A percentile compares a stretch with the other conserved stretches of the same genome.
Evolutionary conservation across 2,329 filamentous ascomycete genomes (phyloP).

Genomic region (Coniochaeta ligniaria): DNA sequence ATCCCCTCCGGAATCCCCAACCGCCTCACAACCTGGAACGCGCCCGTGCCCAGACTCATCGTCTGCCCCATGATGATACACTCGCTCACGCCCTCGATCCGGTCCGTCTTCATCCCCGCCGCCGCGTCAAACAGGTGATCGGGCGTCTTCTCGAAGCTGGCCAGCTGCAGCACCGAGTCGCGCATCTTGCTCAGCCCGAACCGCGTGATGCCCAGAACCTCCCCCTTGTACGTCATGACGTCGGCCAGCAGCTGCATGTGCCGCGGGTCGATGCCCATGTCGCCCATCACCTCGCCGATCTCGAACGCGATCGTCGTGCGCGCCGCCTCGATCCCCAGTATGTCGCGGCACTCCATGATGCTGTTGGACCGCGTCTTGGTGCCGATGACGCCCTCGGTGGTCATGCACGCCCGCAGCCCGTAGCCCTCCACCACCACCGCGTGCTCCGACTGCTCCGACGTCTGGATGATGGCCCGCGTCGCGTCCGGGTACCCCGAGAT

Average conservation of each 20-base stretch:
- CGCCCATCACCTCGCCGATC: constrained; percentile 82
- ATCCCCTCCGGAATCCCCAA: constrained; percentile 59
- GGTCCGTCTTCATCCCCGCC: constrained; percentile 83
- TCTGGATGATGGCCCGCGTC: constrained; percentile 80
- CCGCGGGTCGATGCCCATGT: constrained; percentile 93
- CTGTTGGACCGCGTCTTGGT: constrained; percentile 71
- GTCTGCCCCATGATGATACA: constrained; percentile 98
- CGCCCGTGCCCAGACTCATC: constrained; percentile 84
- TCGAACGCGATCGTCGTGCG: constrained; percentile 82
- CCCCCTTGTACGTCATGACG: constrained; percentile 98
- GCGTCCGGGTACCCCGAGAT: constrained; percentile 88
- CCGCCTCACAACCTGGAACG: constrained; percentile 79
- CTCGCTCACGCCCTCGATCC: constrained; percentile 88
- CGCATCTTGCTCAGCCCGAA: constrained; percentile 96
- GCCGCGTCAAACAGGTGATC: constrained; percentile 96
- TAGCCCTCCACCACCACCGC: constrained; percentile 91
- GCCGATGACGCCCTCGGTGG: constrained; percentile 82
- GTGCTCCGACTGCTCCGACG: constrained; percentile 58
- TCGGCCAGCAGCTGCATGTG: constrained; percentile 97
- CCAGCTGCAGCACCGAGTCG: constrained; percentile 86
- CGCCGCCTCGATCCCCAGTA: constrained; percentile 93
- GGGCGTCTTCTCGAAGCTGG: constrained; percentile 95
- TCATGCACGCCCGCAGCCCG: constrained; percentile 83
- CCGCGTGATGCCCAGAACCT: constrained; percentile 91
- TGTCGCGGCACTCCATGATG: constrained; percentile 79